Base-by-base conservation (phyloP, 208 protist species). In the Acanthamoeba lenticulata region DNA sequence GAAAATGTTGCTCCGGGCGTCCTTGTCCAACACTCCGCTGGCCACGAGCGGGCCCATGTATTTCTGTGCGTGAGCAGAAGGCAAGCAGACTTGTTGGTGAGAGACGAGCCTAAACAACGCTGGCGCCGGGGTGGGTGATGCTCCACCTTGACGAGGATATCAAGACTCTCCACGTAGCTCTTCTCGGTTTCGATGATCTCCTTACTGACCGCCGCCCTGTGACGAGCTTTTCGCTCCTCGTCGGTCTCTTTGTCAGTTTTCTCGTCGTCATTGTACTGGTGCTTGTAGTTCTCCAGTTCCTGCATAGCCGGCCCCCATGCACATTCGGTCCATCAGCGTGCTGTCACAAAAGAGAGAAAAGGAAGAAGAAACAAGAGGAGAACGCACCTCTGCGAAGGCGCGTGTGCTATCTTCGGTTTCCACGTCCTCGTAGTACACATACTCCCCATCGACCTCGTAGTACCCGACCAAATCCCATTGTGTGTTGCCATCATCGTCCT, bases 181-280 rank as follows among this genome's bases (percentile, higher is more conserved):
- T 65, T 90, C 42, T 90, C 81, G 0, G 81, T 90, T 55, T 90
- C 52, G 42, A 90, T 65, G 3, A 90, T 90, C 34, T 90, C 81
- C 36, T 90, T 90, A 13, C 11, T 65, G 29, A 65, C 81, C 5
- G 44, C 81, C 0, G 52, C 38, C 29, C 24, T 55, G 34, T 90
- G 81, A 13, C 81, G 44, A 2, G 32, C 81, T 65, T 90, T 90
- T 65, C 81, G 81, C 81, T 90, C 81, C 49, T 90, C 81, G 29
- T 57, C 49, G 27, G 81, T 90, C 29, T 90, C 44, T 21, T 90
- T 90, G 49, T 65, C 52, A 38, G 29, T 44, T 34, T 90, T 65
- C 52, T 65, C 81, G 52, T 90, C 44, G 44, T 90, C 81, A 29
- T 90, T 65, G 81, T 90, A 90, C 17, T 90, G 32, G 24, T 90